A percentile compares a stretch with the other conserved stretches of the same genome.
Evolutionary conservation across 1,139 yeast species (phyloP).

Genomic region (Sugiyamaella japonica): DNA sequence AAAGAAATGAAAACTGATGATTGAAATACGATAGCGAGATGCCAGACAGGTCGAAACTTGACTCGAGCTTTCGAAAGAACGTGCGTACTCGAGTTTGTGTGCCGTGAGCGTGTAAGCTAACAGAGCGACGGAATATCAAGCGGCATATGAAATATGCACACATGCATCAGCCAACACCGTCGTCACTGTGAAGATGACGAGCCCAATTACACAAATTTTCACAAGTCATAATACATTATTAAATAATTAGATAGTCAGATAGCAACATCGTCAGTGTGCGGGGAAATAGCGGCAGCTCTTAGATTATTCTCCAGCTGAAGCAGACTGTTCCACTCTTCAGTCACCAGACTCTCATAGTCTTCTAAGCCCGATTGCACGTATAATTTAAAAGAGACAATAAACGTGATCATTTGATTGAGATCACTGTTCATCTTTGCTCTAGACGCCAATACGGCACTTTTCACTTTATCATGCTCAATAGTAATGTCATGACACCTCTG

Average conservation of each 20-base stretch:
- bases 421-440: slow-evolving; percentile 54
- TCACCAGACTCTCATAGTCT: slow-evolving; percentile 49
- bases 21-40: too few relatives aligned
- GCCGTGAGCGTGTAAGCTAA: too few relatives aligned
- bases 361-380: slow-evolving; percentile 61
- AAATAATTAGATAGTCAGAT: slow-evolving; percentile 2
- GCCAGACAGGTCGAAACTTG: too few relatives aligned
- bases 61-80: too few relatives aligned
- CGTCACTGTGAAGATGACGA: not conserved
- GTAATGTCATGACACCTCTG: slow-evolving; percentile 56
- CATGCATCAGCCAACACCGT: not conserved
- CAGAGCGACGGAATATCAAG: not conserved
- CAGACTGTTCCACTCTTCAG: slow-evolving; percentile 28
- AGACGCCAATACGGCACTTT: slow-evolving; percentile 50
- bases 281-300: not conserved
- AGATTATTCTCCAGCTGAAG: slow-evolving; percentile 12
- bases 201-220: not conserved
- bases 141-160: not conserved
- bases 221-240: slow-evolving; percentile 5
- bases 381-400: slow-evolving; percentile 62
- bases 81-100: too few relatives aligned
- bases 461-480: slow-evolving; percentile 55
- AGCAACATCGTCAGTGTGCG: not conserved
- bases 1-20: too few relatives aligned
- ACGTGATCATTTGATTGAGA: slow-evolving; percentile 58